Base-by-base conservation (phyloP, 768 basidiomycete species). In the Pisolithus sp. region DNA sequence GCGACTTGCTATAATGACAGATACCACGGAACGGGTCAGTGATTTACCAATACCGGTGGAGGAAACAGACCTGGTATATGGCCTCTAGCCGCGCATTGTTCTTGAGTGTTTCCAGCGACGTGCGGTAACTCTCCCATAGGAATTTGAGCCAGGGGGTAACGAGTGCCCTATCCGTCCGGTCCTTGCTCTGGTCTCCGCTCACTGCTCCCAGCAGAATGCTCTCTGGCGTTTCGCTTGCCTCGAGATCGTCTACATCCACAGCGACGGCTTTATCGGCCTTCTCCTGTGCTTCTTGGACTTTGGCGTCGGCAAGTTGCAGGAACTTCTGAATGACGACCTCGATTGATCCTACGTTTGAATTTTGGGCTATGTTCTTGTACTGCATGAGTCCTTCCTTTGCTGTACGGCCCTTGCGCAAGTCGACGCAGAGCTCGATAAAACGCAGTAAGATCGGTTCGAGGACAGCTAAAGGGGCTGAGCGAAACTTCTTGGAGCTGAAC, bases 61-160 rank as follows among this genome's bases (percentile, higher is more conserved):
- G 23, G 13, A 5, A 26, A 69, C 83, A 50, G 44, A 89, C 92
- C 79, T 97, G 95, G 72, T 99, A 99, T 55, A 98, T 91, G 17
- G 75, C 72, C 71, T 99, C 95, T 37, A 98, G 71, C 17, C 95
- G 76, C 17, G 92, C 89, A 63, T 96, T 97, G 66, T 96, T 95
- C 67, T 97, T 95, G 57, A 97, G 77, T 2, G 93, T 93, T 73
- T 98, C 95, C 39, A 99, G 74, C 1, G 89, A 92, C 18, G 92
- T 96, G 51, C 95, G 84, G 66, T 97, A 97, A 59, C 90, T 91
- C 76, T 98, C 95, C 93, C 94, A 98, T n/a, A 93, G 78, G 69
- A 97, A 96, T 65, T 94, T 93, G 64, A 98, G 86, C 86, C 93
- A 96, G 0, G 95, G 95, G 0, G 93, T 96, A 57, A 99, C 93